Evolutionary conservation across 257 asterid species (phyloP), one percentile per base, ranked within the genome.

Genomic region (Solanum bulbocastanum): DNA sequence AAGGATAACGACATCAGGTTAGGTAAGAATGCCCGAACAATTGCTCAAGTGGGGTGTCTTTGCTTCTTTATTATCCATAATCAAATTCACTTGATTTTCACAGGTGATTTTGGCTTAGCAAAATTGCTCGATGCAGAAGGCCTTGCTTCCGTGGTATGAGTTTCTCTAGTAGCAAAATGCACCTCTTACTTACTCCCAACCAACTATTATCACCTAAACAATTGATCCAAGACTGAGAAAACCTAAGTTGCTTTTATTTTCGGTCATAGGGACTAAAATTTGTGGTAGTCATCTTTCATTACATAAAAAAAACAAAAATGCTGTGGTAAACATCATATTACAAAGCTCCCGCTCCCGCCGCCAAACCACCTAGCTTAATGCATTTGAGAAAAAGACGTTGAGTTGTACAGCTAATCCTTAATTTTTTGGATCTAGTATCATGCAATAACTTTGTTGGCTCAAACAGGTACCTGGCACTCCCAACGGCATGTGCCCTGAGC

Each of bases 401-500:
- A 46, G 40, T 81, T 81, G 42, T 46, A 27, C 85, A 30, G 65
- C 40, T 81, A 30, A 81, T 9, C 40, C 68, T 30, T 81, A 44
- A 30, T 81, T 46, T 81, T 46, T 81, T 3, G 40, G 6, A 18
- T 46, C 37, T 46, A 30, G n/a, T 84, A 76, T 83, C 84, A 72
- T 71, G 66, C 10, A 8, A 46, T 81, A 52, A 20, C 66, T 35
- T 72, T 12, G 30, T 86, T 32, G 39, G 79, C 88, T 88, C 66
- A 30, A 87, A 87, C 90, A 97, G 99, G 97, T 90, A 72, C 95
- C 92, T 66, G 98, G 98, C 32, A 96, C 95, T 25, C 93, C 98
- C 32, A 96, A 92, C 78, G 92, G 95, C 92, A 95, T 95, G 96
- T 96, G 98, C 92, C 99, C 99, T 25, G 99, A 97, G 96, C 96